These are phyloP conservation scores for Pleurotus citrinopileatus DNA, from an alignment of 768 basidiomycete genomes.

Conservation along the genomic window DNA sequence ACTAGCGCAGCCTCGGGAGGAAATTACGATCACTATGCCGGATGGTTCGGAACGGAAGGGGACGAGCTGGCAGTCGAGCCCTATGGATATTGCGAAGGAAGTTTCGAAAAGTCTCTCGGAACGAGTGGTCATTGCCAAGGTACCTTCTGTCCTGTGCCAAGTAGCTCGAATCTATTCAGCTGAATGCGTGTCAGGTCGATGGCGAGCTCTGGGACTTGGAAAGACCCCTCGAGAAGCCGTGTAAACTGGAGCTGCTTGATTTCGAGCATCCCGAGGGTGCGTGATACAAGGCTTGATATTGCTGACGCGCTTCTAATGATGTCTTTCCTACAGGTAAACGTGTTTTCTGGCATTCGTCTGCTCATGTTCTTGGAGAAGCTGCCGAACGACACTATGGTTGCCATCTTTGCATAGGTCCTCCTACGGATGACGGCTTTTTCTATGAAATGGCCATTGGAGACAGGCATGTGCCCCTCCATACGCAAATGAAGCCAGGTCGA, in stretches of 20 bases:
- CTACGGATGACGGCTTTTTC: constrained; percentile 98
- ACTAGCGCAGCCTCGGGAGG: constrained; percentile 75
- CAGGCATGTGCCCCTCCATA: constrained; percentile 49
- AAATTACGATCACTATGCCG: constrained; percentile 80
- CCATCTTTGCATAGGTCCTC: constrained; percentile 95
- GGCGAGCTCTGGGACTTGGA: constrained; percentile 92
- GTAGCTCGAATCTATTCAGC: not conserved
- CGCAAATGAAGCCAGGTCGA: not conserved
- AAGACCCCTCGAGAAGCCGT: constrained; percentile 85
- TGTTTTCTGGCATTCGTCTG: constrained; percentile 99
- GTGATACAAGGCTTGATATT: constrained; percentile 7
- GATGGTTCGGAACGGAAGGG: constrained; percentile 85
- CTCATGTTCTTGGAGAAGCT: constrained; percentile 96
- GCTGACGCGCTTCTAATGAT: not conserved
- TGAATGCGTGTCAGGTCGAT: constrained; percentile 68
- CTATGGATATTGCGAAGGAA: constrained; percentile 86
- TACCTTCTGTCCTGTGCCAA: constrained; percentile 22
- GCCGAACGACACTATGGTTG: constrained; percentile 96
- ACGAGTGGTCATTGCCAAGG: constrained; percentile 91
- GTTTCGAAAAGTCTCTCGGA: constrained; percentile 88
- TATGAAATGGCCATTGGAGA: constrained; percentile 96
- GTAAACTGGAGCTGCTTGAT: constrained; percentile 81
- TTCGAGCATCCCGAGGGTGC: constrained; percentile 90
- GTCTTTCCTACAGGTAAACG: constrained; percentile 64
- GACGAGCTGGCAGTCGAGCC: constrained; percentile 92